Evolutionary conservation across 768 basidiomycete species (phyloP), one percentile per base, ranked within the genome.

Genomic region (Polyporus arcularius): DNA sequence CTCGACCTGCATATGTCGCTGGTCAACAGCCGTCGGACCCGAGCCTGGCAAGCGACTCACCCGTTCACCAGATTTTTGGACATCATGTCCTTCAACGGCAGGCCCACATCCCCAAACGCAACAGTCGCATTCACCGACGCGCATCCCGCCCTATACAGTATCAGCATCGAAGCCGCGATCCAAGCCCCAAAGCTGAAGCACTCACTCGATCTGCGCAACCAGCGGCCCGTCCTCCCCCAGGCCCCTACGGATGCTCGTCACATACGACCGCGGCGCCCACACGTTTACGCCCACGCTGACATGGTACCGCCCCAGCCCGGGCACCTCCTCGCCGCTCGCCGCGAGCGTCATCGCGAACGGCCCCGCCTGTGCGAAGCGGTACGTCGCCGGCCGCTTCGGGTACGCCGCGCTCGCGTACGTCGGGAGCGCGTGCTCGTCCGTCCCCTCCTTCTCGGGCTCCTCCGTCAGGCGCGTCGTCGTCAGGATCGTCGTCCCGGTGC

Each of bases 191-290:
- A 4, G 21, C 2, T 26, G 39, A 8, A 12, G 12, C 38, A 67
- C 69, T 65, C 50, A 70, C 68, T 70, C 69, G 16, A 70, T 55
- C 46, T 61, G 57, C 14, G 67, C 69, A 35, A 70, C 58, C 4
- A 65, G 40, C n/a, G 62, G 57, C 3, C 65, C 69, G 11, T 68
- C 64, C 32, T 65, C 65, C 14, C 57, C 48, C 42, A 55, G 28
- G 18, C 67, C 67, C 35, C 67, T 53, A 49, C 67, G 50, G 14
- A 70, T 53, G 11, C 57, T 68, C 26, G 67, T 68, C 41, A 67
- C 62, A 18, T 58, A 64, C 9, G 48, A 61, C 26, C 50, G 62
- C 26, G 67, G 62, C 60, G 68, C 68, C 67, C 62, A 67, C 18
- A 70, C 64, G 30, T 70, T 67, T 21, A 70, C 60, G 14, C 67